Conservation (phyloP, 2,329 filamentous ascomycete species). For the Xylaria sp. region DNA sequence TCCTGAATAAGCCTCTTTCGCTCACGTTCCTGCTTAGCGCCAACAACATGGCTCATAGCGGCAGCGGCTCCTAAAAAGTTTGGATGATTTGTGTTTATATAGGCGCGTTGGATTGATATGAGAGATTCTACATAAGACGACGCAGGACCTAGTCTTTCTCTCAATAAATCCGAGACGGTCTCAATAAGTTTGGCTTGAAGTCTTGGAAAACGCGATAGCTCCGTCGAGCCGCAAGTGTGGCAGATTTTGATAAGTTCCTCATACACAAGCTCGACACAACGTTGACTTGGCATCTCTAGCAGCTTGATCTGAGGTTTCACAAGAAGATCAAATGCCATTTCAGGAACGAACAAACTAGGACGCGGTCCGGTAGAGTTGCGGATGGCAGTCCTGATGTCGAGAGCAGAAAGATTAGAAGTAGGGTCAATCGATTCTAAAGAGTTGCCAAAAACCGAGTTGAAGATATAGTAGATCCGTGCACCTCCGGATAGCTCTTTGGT, state of each 20-base stretch:
- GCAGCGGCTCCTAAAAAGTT: conserved; percentile 97
- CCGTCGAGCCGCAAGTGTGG: conserved; percentile 96
- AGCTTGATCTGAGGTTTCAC: conserved; percentile 99
- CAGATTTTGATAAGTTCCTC: conserved; percentile 99
- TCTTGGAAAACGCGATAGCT: conserved; percentile 90
- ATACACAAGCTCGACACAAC: conserved; percentile 97
- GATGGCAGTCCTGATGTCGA: conserved; percentile 96
- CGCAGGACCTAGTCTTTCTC: conserved; percentile 89
- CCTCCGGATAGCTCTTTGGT: conserved; percentile 97
- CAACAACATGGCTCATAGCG: conserved; percentile 97
- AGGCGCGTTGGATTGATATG: conserved; percentile 96
- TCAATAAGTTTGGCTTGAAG: conserved; percentile 97
- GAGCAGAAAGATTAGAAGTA: conserved; percentile 91
- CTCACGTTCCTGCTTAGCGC: conserved; percentile 93
- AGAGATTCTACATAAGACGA: conserved; percentile 94
- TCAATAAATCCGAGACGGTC: conserved; percentile 93
- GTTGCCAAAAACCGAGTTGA: conserved; percentile 98
- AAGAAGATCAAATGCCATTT: conserved; percentile 95
- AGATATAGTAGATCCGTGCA: conserved; percentile 97
- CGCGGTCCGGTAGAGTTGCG: conserved; percentile 96
- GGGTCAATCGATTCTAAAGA: conserved; percentile 96
- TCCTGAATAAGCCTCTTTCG: conserved; percentile 82
- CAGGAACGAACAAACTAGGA: conserved; percentile 95
- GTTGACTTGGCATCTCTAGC: conserved; percentile 91
- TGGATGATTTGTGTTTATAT: conserved; percentile 99